phyloP scores from a whole-genome alignment of 208 protist species.

The Trypanosoma theileri region DNA sequence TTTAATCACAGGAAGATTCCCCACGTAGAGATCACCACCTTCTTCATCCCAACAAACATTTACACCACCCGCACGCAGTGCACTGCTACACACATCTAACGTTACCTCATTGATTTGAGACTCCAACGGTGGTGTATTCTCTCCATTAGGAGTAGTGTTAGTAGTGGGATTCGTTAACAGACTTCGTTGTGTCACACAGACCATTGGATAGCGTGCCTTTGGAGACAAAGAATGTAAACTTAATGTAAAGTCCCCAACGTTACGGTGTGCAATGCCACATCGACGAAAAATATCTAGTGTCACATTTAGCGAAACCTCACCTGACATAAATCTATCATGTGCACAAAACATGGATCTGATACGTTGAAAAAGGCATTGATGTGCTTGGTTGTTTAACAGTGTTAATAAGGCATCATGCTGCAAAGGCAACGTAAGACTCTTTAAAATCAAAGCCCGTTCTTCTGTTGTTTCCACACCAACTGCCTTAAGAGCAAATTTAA shows the following conservation, averaged over 20 bases:
- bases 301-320: conserved; percentile 51
- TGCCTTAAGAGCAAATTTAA: conserved; percentile 26
- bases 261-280: conserved; percentile 55
- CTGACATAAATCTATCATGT: conserved; percentile 57
- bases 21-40: conserved; percentile 24
- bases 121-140: neutral
- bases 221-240: conserved; percentile 16
- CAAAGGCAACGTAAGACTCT: neutral
- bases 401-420: neutral
- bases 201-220: neutral
- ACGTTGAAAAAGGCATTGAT: conserved; percentile 24
- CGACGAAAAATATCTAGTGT: conserved; percentile 45
- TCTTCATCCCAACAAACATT: conserved; percentile 19
- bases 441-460: conserved; percentile 12
- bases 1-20: conserved; percentile 7
- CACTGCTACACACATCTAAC: conserved; percentile 12
- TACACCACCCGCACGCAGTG: neutral
- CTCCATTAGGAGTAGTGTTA: neutral
- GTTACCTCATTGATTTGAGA: conserved; percentile 4
- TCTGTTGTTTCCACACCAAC: conserved; percentile 18
- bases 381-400: conserved; percentile 7
- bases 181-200: conserved; percentile 12
- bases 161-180: neutral
- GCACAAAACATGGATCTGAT: conserved; percentile 54
- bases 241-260: conserved; percentile 32